phyloP scores from a whole-genome alignment of 2,329 filamentous ascomycete genomes.

The Paracorniculantispora psalliotae region DNA sequence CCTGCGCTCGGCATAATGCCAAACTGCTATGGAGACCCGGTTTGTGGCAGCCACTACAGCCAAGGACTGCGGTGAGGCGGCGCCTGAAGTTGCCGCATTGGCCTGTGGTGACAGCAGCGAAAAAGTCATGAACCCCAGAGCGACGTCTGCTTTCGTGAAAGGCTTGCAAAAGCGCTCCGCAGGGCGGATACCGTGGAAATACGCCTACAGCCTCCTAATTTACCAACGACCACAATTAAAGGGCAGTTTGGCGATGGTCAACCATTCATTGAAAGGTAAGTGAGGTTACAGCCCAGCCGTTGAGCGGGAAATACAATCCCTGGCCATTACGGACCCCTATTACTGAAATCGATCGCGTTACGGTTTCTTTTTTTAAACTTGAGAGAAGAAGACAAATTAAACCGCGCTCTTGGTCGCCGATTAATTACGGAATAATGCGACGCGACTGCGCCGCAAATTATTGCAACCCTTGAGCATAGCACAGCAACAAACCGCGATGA shows the following conservation, averaged over 20 bases:
- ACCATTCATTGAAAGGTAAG: too few species aligned
- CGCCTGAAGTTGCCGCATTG: not conserved
- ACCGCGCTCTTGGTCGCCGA: too few species aligned
- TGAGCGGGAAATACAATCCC: not conserved
- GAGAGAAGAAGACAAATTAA: too few species aligned
- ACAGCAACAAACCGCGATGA: not conserved
- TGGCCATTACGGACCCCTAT: too few species aligned
- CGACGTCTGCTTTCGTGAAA: not conserved
- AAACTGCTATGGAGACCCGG: not conserved
- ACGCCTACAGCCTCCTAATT: not conserved
- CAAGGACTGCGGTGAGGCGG: conserved; percentile 1
- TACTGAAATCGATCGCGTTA: too few species aligned
- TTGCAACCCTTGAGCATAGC: not conserved
- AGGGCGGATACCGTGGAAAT: not conserved
- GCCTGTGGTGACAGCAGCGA: not conserved
- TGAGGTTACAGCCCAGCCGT: not conserved
- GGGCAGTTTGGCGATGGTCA: not conserved
- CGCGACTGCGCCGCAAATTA: not conserved
- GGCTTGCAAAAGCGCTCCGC: not conserved
- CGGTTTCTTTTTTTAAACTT: too few species aligned
- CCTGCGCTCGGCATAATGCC: not conserved
- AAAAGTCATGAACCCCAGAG: not conserved
- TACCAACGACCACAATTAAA: not conserved
- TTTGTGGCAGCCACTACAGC: not conserved
- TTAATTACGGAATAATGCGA: not conserved